Percentiles rank a stretch among this genome's conserved stretches.
Conservation (phyloP, 768 basidiomycete genomes). For the Tubosaeta sp. region DNA sequence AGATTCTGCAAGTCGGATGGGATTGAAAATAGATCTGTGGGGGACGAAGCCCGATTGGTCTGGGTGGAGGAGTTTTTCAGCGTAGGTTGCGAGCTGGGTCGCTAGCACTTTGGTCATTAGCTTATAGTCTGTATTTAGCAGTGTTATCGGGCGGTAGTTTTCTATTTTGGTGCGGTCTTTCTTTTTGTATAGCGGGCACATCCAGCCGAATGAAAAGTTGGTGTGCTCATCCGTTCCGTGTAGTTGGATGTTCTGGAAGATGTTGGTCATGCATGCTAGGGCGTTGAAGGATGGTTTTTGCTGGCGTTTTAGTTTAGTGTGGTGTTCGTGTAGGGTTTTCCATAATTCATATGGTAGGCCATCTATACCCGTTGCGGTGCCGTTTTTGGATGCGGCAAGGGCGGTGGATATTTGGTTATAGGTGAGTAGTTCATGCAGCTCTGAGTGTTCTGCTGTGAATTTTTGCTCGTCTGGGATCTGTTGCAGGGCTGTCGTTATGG, state of each 20-base stretch:
- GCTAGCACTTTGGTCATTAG: slow-evolving; percentile 25
- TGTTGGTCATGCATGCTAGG: background rate
- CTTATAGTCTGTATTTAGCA: slow-evolving; percentile 35
- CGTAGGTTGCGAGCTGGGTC: slow-evolving; percentile 8
- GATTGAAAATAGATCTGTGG: slow-evolving; percentile 28
- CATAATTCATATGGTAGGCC: slow-evolving; percentile 29
- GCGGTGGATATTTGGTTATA: slow-evolving; percentile 13
- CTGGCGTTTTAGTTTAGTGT: background rate
- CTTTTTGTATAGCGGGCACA: slow-evolving; percentile 42
- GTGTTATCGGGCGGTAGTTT: slow-evolving; percentile 37
- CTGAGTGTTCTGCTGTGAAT: background rate
- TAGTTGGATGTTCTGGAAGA: slow-evolving; percentile 26
- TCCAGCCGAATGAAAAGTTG: slow-evolving; percentile 29
- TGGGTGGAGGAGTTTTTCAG: slow-evolving; percentile 8
- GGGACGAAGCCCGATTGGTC: slow-evolving; percentile 39
- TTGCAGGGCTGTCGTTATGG: background rate
- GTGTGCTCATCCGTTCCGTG: slow-evolving; percentile 12
- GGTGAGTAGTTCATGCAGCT: background rate
- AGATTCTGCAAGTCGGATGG: slow-evolving; percentile 23
- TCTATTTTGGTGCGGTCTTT: slow-evolving; percentile 26
- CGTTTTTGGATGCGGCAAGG: slow-evolving; percentile 6
- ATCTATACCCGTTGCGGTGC: slow-evolving; percentile 23
- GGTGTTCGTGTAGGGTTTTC: slow-evolving; percentile 4
- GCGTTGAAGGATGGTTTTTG: slow-evolving; percentile 6
- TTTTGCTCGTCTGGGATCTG: background rate